Base-by-base conservation (phyloP, 805 yeast genomes). In the Cyberlindnera suaveolens region DNA sequence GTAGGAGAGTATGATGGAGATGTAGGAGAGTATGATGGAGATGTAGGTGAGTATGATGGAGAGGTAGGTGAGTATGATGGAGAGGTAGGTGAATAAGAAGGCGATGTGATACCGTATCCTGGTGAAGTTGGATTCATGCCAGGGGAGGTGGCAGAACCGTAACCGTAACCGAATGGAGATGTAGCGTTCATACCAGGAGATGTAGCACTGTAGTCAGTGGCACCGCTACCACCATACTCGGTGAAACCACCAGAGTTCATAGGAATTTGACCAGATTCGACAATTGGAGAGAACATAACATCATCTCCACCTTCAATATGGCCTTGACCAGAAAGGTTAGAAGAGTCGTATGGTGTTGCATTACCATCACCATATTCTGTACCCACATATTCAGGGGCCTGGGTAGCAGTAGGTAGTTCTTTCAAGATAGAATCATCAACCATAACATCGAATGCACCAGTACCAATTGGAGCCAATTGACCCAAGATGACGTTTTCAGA, bases 381-480 rank as follows among this genome's bases (percentile, higher is more conserved):
- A 18, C 52, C 61, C 41, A 58, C 62, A 8, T 60, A 58, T 18
- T 67, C 60, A 45, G 64, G 70, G 31, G 68, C 58, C 18, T 66
- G 70, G 48, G 58, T 49, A 47, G 62, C 42, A 39, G 66, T 40
- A 54, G 68, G 56, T 47, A 63, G 36, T 34, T 65, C 69, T 36
- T 82, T 80, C 61, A 91, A 72, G 72, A 88, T 80, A 58, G 80
- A 80, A 56, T 93, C 98, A 64, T 93, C 96, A 47, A 93, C 82
- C 81, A 87, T 81, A 32, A 93, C 91, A 62, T 93, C 98, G 61
- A 93, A 93, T 1, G 96, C 84, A 62, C 99, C 99, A 3, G 99
- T 93, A 66, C 99, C 99, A 56, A 93, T 78, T 47, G 99, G 98
- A 18, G 99, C 98, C 75, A 93, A 78, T 74, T 93, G 99, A 40